A percentile compares a stretch with the other conserved stretches of the same genome.
phyloP scores from a whole-genome alignment of 1,284 basidiomycete species.

The Pyrrhoderma noxium region DNA sequence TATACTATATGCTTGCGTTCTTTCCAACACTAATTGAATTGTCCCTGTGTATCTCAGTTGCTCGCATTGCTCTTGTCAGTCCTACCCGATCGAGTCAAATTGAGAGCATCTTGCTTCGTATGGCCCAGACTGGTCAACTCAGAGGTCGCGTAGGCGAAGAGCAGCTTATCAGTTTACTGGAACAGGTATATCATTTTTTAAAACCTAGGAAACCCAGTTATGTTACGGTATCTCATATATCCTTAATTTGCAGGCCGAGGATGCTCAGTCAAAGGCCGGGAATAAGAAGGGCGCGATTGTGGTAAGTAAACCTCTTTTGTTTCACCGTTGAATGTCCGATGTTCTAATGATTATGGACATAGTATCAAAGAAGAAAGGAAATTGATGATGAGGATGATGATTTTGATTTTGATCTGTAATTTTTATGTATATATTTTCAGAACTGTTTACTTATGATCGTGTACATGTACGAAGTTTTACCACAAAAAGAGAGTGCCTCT shows the following conservation, averaged over 20 bases:
- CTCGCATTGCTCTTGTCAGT: constrained; percentile 89
- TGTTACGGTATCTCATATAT: neutral
- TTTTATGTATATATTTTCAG: too few relatives aligned
- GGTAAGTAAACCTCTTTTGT: constrained; percentile 19
- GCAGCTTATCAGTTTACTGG: constrained; percentile 85
- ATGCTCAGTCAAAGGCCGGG: constrained; percentile 22
- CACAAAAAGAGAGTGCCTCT: too few relatives aligned
- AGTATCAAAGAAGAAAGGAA: constrained; percentile 30
- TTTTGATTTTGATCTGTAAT: constrained; percentile 24
- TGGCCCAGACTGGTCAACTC: constrained; percentile 92
- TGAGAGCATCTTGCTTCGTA: constrained; percentile 77
- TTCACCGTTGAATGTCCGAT: neutral
- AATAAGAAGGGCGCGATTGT: constrained; percentile 25
- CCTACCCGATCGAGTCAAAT: constrained; percentile 84
- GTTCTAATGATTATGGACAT: too few relatives aligned
- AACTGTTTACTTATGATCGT: too few relatives aligned
- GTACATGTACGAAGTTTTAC: too few relatives aligned
- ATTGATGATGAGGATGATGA: constrained; percentile 29
- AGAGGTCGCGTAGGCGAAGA: constrained; percentile 80
- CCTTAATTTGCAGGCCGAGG: constrained; percentile 23
- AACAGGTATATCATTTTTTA: constrained; percentile 64
- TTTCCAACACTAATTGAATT: constrained; percentile 10
- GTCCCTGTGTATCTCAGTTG: constrained; percentile 42
- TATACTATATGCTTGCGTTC: neutral
- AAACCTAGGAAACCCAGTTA: neutral